Evolutionary conservation across 1,284 basidiomycete species (phyloP).

Genomic region (Cronartium quercuum): DNA sequence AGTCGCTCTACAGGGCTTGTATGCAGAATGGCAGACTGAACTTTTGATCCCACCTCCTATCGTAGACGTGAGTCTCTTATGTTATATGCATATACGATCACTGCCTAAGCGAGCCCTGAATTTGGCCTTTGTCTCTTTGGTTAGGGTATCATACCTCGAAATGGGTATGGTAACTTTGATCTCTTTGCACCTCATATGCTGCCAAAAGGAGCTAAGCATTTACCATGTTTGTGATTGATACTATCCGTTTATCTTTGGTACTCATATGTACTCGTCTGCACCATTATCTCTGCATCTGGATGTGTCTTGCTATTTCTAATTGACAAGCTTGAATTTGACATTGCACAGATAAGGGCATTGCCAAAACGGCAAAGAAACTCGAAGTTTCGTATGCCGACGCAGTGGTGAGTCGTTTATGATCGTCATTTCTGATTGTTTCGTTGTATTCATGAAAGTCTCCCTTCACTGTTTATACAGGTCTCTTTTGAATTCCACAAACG

Average conservation of each 20-base stretch:
- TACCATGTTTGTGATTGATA: slow-evolving; percentile 68
- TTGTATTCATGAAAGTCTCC: neutral
- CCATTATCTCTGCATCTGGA: neutral
- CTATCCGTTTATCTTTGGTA: too few species aligned
- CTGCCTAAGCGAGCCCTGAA: neutral
- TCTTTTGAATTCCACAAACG: slow-evolving; percentile 95
- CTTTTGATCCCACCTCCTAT: slow-evolving; percentile 72
- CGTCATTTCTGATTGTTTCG: neutral
- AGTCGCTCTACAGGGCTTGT: slow-evolving; percentile 77
- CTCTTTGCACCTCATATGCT: slow-evolving; percentile 93
- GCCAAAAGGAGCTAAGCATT: slow-evolving; percentile 74
- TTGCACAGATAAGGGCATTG: slow-evolving; percentile 60
- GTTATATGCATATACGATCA: too few species aligned
- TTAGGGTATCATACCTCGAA: slow-evolving; percentile 85
- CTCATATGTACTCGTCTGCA: neutral
- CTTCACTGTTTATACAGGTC: slow-evolving; percentile 54
- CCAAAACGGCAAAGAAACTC: slow-evolving; percentile 79
- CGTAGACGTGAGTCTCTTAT: slow-evolving; percentile 55
- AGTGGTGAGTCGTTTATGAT: slow-evolving; percentile 57
- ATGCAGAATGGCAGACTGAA: slow-evolving; percentile 79
- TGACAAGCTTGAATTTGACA: neutral
- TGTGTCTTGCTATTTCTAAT: neutral
- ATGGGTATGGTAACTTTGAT: slow-evolving; percentile 95
- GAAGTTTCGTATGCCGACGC: slow-evolving; percentile 89
- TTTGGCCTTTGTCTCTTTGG: neutral